Base-by-base conservation (phyloP, 768 basidiomycete species). In the Lactifluus rugatus region DNA sequence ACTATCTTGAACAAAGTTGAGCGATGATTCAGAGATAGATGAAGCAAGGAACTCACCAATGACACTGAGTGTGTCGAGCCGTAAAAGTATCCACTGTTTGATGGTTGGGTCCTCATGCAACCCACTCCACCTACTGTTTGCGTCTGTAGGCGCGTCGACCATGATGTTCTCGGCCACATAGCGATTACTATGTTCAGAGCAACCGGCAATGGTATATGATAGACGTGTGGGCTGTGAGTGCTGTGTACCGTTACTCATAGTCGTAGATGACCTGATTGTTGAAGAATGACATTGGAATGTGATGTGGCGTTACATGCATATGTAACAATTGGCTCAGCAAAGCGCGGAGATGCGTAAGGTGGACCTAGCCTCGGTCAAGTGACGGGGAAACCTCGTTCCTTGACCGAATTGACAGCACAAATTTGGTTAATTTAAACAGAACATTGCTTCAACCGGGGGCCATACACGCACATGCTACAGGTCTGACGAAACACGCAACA, bases 121-220 rank as follows among this genome's bases (percentile, higher is more conserved):
- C 6, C 83, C 84, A 50, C 85, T 89, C 88, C 87, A 90, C 73
- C 89, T 73, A 66, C 85, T 89, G 3, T 75, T 72, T 57, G 80
- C 81, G 65, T 89, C 85, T 51, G 70, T 68, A 0, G 85, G 85
- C 19, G 74, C 75, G 68, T 89, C 82, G 19, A 80, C 71, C 25
- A 84, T 69, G 54, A 90, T 85, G 61, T 89, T 84, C 59, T 87
- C 81, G 2, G 86, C 78, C 26, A 73, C 75, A 71, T 88, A 89
- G 62, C 74, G 76, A 3, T 83, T 83, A 64, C 85, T 87, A 69
- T 86, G 85, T 36, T 85, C 78, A n/a, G 85, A 84, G 39, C 81
- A 80, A 21, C 76, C 76, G 0, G 77, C 76, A 34, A 89, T 80
- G 3, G 54, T 48, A 31, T 62, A 64, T 17, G 57, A 56, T 13